Conservation (phyloP, 768 basidiomycete genomes). For the Kwoniella shandongensis region DNA sequence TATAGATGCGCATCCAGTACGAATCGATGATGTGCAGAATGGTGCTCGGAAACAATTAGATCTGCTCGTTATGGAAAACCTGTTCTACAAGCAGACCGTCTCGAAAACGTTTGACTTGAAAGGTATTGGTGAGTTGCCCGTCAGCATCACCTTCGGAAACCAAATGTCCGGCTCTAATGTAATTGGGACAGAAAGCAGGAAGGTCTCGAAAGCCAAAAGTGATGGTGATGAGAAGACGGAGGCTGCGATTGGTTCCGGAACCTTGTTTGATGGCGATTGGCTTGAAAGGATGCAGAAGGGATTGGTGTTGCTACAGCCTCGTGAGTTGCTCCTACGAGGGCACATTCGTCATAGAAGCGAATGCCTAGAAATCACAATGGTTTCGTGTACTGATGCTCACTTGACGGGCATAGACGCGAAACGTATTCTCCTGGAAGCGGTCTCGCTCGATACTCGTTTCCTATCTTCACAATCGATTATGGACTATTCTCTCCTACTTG, state of each 20-base stretch:
- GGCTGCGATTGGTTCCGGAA: slow-evolving; percentile 55
- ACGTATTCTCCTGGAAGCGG: slow-evolving; percentile 66
- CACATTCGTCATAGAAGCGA: background rate
- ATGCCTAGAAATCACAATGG: background rate
- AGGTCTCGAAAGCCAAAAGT: slow-evolving; percentile 60
- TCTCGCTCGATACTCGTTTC: slow-evolving; percentile 71
- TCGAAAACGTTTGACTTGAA: slow-evolving; percentile 76
- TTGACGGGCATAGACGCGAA: slow-evolving; percentile 60
- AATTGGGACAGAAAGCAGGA: slow-evolving; percentile 59
- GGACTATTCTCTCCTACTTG: slow-evolving; percentile 80
- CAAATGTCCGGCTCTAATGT: background rate
- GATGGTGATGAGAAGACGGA: slow-evolving; percentile 18
- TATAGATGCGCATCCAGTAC: too few species aligned
- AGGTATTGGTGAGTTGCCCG: slow-evolving; percentile 62
- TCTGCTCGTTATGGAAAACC: slow-evolving; percentile 79
- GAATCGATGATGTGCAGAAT: slow-evolving; percentile 70
- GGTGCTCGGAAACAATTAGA: slow-evolving; percentile 71
- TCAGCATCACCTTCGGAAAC: too few species aligned
- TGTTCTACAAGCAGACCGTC: slow-evolving; percentile 71
- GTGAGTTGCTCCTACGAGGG: slow-evolving; percentile 15
- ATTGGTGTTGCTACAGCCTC: slow-evolving; percentile 66
- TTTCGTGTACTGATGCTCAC: background rate
- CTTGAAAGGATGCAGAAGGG: slow-evolving; percentile 72
- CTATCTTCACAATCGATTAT: slow-evolving; percentile 74
- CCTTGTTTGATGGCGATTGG: slow-evolving; percentile 80